A percentile compares a stretch with the other conserved stretches of the same genome.
These are phyloP conservation scores for Suillus americanus DNA, from an alignment of 768 basidiomycete genomes.

Conservation along the genomic window DNA sequence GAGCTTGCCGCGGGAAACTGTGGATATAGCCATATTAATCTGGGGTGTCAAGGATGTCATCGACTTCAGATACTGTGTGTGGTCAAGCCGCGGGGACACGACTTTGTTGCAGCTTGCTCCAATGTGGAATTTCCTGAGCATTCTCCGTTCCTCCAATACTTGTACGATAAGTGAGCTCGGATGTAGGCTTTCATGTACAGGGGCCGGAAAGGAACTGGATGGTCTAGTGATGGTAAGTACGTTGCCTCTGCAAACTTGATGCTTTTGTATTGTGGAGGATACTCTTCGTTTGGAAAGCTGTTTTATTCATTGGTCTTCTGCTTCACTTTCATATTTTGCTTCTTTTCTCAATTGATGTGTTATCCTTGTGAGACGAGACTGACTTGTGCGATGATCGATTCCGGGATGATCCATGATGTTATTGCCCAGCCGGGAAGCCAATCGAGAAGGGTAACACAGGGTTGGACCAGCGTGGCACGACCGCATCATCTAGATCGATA, in stretches of 20 bases:
- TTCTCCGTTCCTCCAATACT: conserved; percentile 17
- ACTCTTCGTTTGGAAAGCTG: not conserved
- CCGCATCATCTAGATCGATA: not conserved
- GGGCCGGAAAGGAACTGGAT: conserved; percentile 26
- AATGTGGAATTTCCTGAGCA: conserved; percentile 7
- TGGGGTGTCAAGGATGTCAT: conserved; percentile 43
- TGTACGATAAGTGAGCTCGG: conserved; percentile 31
- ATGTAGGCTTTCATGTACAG: conserved; percentile 35
- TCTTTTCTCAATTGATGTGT: conserved; percentile 1
- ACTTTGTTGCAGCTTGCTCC: not conserved
- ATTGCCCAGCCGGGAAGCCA: not conserved
- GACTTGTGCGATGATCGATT: not conserved
- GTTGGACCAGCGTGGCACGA: not conserved
- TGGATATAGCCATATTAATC: conserved; percentile 61
- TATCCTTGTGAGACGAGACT: not conserved
- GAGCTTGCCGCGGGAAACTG: conserved; percentile 49
- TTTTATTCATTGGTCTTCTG: not conserved
- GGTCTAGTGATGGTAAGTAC: conserved; percentile 28
- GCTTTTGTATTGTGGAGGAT: conserved; percentile 4
- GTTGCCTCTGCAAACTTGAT: conserved; percentile 7
- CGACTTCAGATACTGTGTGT: not conserved
- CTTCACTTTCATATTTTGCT: not conserved
- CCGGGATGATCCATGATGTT: not conserved
- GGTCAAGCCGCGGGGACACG: too few species aligned
- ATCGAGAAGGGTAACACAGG: not conserved